Base-by-base conservation (phyloP, 257 asterid genomes). In the Perilla frutescens region DNA sequence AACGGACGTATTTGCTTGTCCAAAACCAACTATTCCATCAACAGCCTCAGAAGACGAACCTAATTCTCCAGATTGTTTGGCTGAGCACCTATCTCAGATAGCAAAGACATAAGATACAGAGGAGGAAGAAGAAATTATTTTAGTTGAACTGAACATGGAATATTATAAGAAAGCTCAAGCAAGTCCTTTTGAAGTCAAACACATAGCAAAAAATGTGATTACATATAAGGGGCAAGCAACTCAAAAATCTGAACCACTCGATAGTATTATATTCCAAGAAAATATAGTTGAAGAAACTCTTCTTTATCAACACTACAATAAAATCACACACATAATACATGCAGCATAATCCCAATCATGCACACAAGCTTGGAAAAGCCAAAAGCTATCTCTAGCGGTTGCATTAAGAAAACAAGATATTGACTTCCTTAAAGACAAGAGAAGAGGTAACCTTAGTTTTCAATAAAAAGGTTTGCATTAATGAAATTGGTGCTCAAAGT, bases 1-100 rank as follows among this genome's bases (percentile, higher is more conserved):
- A 68, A 95, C 77, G 31, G 99, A 95, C 45, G 98, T 76, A 81
- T 95, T 92, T 68, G 97, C 89, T 86, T 95, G 97, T 79, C 99
- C 99, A 71, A 95, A 90, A 73, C 99, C 99, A 65, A 95, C 72
- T 77, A 95, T 89, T 70, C 99, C 99, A 82, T 92, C 99, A 81
- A 95, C 97, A 59, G 98, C 89, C 83, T 86, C 90, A 56, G 96
- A 76, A 73, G 97, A 88, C 53, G 97, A 86, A 70, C 90, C 96
- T 63, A 93, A 80, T 82, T 87, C 94, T 74, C 98, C 99, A 78
- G 96, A 82, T 89, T 91, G 98, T 73, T 78, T 82, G 66, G 90
- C 79, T 41, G 97, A 90, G 87, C 99, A 95, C 88, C 99, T 94
- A 72, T 78, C 82, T 69, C 81, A 54, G 74, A 81, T 72, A 69